Evolutionary conservation across 257 asterid species (phyloP).

Genomic region (Solanum rostratum): DNA sequence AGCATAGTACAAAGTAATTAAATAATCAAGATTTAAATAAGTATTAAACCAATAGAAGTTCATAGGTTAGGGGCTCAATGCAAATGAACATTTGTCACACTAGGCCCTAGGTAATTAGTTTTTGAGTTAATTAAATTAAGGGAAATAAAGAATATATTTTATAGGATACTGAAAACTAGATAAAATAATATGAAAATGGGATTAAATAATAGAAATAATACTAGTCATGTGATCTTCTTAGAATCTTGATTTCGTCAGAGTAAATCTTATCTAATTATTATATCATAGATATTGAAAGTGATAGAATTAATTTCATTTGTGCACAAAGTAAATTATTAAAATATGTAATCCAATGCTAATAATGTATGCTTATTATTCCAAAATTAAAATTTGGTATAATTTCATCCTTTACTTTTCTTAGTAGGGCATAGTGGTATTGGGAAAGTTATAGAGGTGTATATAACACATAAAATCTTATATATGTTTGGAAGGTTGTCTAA

Average conservation of each 20-base stretch:
- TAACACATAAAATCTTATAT: no score
- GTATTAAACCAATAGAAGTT: background rate
- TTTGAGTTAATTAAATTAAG: slow-evolving; percentile 2
- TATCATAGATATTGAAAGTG: background rate
- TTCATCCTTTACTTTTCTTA: background rate
- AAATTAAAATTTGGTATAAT: background rate
- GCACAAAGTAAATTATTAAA: background rate
- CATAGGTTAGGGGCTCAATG: slow-evolving; percentile 44
- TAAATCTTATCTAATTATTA: background rate
- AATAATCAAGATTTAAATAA: background rate
- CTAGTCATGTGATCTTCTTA: slow-evolving; percentile 22
- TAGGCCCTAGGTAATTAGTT: background rate
- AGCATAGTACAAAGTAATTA: background rate
- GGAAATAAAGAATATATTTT: background rate
- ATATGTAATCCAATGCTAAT: background rate
- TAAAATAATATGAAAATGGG: background rate
- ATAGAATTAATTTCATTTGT: background rate
- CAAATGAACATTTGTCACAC: slow-evolving; percentile 37
- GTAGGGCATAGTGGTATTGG: no score
- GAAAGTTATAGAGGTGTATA: no score
- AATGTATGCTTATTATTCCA: background rate
- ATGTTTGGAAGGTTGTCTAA: no score
- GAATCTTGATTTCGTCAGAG: slow-evolving; percentile 24
- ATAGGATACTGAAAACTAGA: background rate
- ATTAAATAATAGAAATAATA: slow-evolving; percentile 1